Evolutionary conservation across 495 filamentous ascomycete species (phyloP), one percentile per base, ranked within the genome.

Genomic region (Penicillium malachiteum): DNA sequence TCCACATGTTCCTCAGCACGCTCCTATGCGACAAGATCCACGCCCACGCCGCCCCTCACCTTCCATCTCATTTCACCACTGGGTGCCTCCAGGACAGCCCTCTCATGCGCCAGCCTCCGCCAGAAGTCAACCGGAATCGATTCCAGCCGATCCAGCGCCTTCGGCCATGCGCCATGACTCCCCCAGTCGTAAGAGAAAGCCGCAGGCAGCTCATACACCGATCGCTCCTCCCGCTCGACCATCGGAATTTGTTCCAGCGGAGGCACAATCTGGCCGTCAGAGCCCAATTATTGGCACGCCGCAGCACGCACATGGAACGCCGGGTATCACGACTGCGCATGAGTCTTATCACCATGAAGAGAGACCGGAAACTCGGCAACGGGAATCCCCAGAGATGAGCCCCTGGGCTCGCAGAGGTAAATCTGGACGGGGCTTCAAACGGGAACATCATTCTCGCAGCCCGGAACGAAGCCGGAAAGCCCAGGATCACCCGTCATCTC

Each of bases 61-160:
- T 18, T 48, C 50, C 12, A 55, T 59, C 7, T 43, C 52, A 5
- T 60, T 60, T 31, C 58, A 60, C 18, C 53, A 56, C 37, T 60
- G 53, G 52, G 26, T 46, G 18, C 56, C 56, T 33, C 58, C 58
- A 14, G 40, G 34, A n/a, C 37, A 41, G 16, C 40, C 11, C 14
- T 31, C n/a, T 5, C 30, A 13, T 1, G 7, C 30, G 16, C 30
- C 40, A 7, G 12, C 9, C n/a, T 34, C 50, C 16, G 34, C 7
- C 31, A 35, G 33, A 45, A 10, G 9, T 26, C 51, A 54, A 12
- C 9, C 42, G 34, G 32, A 30, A 35, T 8, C 21, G 33, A 47
- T 11, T n/a, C 7, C 14, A 37, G 31, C 39, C 5, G n/a, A 54
- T n/a, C 13, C 32, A 37, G 7, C 33, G 32, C 17, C n/a, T 16